phyloP scores from a whole-genome alignment of 148 eudicot genomes.

The Tetragonia tetragonoides region DNA sequence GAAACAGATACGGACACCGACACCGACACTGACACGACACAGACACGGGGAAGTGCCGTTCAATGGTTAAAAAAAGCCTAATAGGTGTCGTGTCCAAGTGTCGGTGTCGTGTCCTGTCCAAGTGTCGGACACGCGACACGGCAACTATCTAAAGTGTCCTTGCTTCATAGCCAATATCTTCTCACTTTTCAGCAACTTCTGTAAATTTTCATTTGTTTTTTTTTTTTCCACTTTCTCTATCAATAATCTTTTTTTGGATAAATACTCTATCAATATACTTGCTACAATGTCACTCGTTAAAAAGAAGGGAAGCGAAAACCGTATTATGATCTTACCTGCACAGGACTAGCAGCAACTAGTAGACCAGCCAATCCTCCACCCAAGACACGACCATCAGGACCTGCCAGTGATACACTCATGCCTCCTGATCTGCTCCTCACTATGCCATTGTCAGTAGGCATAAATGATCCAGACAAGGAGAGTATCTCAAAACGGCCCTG shows the following conservation, averaged over 20 bases:
- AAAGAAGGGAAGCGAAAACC: neutral
- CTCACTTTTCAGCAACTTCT: neutral
- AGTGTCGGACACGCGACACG: no score
- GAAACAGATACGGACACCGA: no score
- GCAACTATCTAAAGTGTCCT: no score
- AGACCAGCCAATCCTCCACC: constrained; percentile 95
- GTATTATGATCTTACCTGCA: constrained; percentile 51
- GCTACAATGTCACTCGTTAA: neutral
- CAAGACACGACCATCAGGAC: constrained; percentile 83
- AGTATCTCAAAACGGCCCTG: constrained; percentile 96
- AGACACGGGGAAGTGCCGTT: no score
- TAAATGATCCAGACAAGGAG: constrained; percentile 75
- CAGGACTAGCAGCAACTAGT: constrained; percentile 79
- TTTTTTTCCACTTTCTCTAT: no score
- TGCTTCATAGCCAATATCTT: neutral
- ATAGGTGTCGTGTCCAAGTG: no score
- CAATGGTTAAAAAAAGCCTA: no score
- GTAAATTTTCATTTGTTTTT: no score
- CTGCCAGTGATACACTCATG: constrained; percentile 81
- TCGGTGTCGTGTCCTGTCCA: no score
- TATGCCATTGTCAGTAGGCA: constrained; percentile 64
- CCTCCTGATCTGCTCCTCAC: constrained; percentile 84
- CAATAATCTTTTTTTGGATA: neutral
- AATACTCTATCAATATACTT: neutral
- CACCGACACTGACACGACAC: no score